Evolutionary conservation across 148 eudicot genomes (phyloP).

Genomic region (Rhododendron ovatum): DNA sequence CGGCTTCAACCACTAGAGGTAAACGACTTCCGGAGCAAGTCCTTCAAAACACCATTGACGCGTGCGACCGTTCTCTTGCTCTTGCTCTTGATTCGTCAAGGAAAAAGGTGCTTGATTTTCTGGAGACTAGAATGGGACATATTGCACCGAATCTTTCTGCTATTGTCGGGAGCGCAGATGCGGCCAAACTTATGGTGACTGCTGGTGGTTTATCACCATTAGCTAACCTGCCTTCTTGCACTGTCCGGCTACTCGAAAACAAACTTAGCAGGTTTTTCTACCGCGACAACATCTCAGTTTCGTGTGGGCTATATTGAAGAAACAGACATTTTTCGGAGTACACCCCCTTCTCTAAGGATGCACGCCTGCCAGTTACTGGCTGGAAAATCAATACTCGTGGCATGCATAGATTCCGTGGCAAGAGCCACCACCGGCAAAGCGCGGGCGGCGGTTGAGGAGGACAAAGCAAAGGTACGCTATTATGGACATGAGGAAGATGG

Average conservation of each 20-base stretch:
- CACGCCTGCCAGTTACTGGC: constrained; percentile 85
- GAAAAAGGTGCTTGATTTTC: constrained; percentile 92
- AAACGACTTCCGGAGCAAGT: constrained; percentile 89
- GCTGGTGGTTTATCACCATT: constrained; percentile 85
- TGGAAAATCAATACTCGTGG: constrained; percentile 51
- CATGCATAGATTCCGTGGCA: constrained; percentile 42
- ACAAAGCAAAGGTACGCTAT: constrained; percentile 94
- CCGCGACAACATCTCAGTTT: constrained; percentile 70
- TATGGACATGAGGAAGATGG: constrained; percentile 85
- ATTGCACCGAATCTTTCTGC: constrained; percentile 97
- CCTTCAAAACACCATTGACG: constrained; percentile 73
- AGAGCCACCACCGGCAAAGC: constrained; percentile 97
- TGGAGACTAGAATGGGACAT: constrained; percentile 88
- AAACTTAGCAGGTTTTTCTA: constrained; percentile 84
- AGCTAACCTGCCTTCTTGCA: constrained; percentile 97
- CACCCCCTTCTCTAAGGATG: constrained; percentile 76
- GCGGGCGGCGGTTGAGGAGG: constrained; percentile 84
- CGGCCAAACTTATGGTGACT: constrained; percentile 92
- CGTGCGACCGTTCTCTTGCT: constrained; percentile 94
- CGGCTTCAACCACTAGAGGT: constrained; percentile 95
- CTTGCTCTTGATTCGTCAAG: constrained; percentile 75
- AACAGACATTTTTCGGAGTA: constrained; percentile 77
- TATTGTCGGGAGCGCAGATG: constrained; percentile 89
- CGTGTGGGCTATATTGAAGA: constrained; percentile 87
- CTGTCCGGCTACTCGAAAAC: constrained; percentile 86